These are phyloP conservation scores for Henckelia pumila DNA, from an alignment of 257 asterid species.

Conservation along the genomic window DNA sequence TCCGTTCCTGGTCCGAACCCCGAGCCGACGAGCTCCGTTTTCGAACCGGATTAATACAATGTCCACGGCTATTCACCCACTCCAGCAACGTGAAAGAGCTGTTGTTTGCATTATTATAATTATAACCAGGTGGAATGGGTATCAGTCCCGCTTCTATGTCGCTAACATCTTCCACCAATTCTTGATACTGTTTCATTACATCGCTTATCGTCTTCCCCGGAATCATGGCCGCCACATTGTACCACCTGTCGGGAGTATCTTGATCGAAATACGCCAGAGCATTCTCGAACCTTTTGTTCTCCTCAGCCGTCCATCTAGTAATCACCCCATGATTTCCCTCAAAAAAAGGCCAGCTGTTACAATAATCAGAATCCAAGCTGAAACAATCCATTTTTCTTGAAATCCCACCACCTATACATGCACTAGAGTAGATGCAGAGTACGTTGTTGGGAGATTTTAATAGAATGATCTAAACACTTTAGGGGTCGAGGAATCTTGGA, in stretches of 20 bases:
- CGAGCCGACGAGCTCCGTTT: conserved; percentile 31
- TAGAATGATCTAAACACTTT: conserved; percentile 28
- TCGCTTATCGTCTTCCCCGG: conserved; percentile 48
- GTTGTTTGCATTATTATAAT: not conserved
- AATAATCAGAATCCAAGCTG: conserved; percentile 15
- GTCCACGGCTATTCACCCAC: conserved; percentile 31
- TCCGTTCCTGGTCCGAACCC: conserved; percentile 37
- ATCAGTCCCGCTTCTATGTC: conserved; percentile 46
- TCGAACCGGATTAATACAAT: conserved; percentile 25
- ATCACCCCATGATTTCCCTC: conserved; percentile 30
- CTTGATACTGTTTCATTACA: conserved; percentile 41
- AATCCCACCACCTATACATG: not conserved
- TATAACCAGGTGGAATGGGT: conserved; percentile 42
- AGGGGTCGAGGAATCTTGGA: conserved; percentile 39
- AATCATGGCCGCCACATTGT: conserved; percentile 44
- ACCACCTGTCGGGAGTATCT: conserved; percentile 57
- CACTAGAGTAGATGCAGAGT: not conserved
- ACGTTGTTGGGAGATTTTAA: not conserved
- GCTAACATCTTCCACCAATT: conserved; percentile 40
- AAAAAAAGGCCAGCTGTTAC: conserved; percentile 39
- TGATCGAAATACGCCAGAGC: conserved; percentile 42
- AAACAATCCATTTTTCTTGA: conserved; percentile 23
- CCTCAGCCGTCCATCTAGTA: conserved; percentile 43
- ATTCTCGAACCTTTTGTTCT: conserved; percentile 43
- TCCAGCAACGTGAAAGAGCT: conserved; percentile 35